Conservation (phyloP, 495 filamentous ascomycete species). For the Aspergillus sclerotioniger region DNA sequence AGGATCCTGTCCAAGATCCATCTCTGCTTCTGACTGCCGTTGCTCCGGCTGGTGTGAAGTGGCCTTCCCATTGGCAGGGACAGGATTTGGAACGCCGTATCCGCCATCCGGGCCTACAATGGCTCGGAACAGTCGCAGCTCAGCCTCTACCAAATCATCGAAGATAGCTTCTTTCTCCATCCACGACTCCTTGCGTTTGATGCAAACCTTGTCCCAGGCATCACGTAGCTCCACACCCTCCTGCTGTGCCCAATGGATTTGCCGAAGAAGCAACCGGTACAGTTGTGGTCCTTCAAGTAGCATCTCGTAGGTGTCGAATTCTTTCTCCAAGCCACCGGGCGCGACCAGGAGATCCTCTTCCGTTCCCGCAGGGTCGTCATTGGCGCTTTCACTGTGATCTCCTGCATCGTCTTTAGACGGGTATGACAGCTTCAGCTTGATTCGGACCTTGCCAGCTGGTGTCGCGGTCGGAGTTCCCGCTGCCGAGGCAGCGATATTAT, state of each 20-base stretch:
- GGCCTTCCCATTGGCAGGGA: conserved; percentile 9
- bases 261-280: conserved; percentile 68
- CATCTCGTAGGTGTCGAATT: conserved; percentile 72
- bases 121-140: conserved; percentile 44
- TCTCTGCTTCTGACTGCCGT: background rate
- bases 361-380: conserved; percentile 46
- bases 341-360: conserved; percentile 51
- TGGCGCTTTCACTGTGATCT: conserved; percentile 48
- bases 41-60: background rate
- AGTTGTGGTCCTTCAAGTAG: conserved; percentile 66
- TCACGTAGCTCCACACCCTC: conserved; percentile 60
- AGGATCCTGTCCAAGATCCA: background rate
- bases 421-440: conserved; percentile 65
- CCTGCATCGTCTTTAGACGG: conserved; percentile 53
- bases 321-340: conserved; percentile 36
- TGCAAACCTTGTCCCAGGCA: conserved; percentile 65
- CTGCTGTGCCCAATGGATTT: conserved; percentile 77
- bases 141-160: conserved; percentile 58
- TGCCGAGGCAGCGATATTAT: conserved; percentile 44
- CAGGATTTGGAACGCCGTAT: background rate
- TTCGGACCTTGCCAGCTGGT: conserved; percentile 55
- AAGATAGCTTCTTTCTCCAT: conserved; percentile 72
- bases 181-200: conserved; percentile 73
- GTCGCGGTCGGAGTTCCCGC: conserved; percentile 33
- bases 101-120: conserved; percentile 29